These are phyloP conservation scores for Macrolepiota albuminosa DNA, from an alignment of 768 basidiomycete species.

Conservation along the genomic window DNA sequence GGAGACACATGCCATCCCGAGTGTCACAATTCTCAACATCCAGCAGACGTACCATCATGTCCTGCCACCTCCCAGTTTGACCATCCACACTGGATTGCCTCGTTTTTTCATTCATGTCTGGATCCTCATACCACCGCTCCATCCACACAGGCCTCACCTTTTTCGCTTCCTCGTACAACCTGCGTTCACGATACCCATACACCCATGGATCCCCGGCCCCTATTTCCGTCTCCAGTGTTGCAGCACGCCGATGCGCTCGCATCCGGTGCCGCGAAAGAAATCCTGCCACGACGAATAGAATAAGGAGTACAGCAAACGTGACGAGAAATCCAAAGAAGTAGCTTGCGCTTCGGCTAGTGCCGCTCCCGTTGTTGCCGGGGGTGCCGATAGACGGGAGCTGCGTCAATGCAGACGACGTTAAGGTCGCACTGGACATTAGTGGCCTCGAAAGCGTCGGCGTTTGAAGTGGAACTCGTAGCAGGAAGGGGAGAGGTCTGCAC, in stretches of 20 bases:
- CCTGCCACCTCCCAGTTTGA: not conserved
- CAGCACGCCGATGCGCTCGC: slow-evolving; percentile 21
- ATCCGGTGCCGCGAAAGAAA: slow-evolving; percentile 41
- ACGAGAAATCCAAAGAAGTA: slow-evolving; percentile 53
- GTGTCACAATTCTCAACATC: not conserved
- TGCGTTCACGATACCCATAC: slow-evolving; percentile 8
- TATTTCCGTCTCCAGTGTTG: not conserved
- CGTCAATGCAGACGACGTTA: not conserved
- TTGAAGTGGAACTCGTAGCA: not conserved
- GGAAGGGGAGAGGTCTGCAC: not conserved
- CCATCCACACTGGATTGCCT: not conserved
- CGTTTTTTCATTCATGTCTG: slow-evolving; percentile 1
- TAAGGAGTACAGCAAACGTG: slow-evolving; percentile 41
- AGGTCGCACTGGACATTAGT: not conserved
- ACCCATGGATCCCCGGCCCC: slow-evolving; percentile 18
- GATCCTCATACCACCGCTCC: slow-evolving; percentile 13
- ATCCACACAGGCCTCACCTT: slow-evolving; percentile 11
- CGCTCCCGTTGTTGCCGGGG: not conserved
- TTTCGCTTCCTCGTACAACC: not conserved
- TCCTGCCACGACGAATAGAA: slow-evolving; percentile 49
- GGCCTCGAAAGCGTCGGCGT: not conserved
- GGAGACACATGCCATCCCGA: not conserved
- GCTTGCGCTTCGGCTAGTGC: slow-evolving; percentile 28
- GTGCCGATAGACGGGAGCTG: slow-evolving; percentile 3
- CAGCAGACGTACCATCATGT: slow-evolving; percentile 14